Percentiles rank a stretch among this genome's conserved stretches.
Evolutionary conservation across 257 asterid species (phyloP).

Genomic region (Primulina tabacum): DNA sequence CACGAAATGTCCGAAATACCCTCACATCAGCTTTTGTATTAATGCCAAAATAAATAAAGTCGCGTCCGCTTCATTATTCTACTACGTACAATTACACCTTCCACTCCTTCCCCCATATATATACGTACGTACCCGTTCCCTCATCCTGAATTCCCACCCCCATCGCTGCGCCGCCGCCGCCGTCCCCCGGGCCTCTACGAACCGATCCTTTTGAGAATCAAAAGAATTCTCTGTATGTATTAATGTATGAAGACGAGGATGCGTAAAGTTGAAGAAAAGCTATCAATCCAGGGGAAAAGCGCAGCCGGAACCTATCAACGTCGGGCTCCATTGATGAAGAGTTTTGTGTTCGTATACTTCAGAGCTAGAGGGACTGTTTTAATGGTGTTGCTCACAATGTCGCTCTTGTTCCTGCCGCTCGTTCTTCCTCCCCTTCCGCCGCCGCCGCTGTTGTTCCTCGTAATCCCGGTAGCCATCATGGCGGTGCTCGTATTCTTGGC

Average conservation of each 20-base stretch:
- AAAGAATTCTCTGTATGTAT: background rate
- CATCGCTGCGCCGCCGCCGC: no score
- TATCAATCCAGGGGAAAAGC: conserved; percentile 5
- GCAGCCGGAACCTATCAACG: background rate
- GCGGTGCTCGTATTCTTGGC: conserved; percentile 44
- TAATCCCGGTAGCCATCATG: conserved; percentile 58
- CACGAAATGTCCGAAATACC: no score
- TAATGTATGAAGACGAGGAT: conserved; percentile 24
- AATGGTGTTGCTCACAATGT: conserved; percentile 30
- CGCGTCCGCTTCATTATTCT: no score
- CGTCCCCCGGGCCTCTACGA: no score
- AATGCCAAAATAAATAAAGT: no score
- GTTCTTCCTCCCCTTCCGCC: conserved; percentile 49
- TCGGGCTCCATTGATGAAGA: background rate
- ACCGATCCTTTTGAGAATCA: no score
- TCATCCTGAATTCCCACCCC: no score
- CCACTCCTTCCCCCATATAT: no score
- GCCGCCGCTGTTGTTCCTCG: conserved; percentile 41
- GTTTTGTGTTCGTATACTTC: conserved; percentile 24
- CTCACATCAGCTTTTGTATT: no score
- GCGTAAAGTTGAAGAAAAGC: conserved; percentile 17
- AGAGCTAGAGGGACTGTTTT: conserved; percentile 20
- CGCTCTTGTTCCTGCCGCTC: conserved; percentile 45
- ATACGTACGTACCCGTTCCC: no score
- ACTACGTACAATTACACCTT: no score